Conservation (phyloP, 2,329 filamentous ascomycete species). For the Phyllosticta citribraziliensis region DNA sequence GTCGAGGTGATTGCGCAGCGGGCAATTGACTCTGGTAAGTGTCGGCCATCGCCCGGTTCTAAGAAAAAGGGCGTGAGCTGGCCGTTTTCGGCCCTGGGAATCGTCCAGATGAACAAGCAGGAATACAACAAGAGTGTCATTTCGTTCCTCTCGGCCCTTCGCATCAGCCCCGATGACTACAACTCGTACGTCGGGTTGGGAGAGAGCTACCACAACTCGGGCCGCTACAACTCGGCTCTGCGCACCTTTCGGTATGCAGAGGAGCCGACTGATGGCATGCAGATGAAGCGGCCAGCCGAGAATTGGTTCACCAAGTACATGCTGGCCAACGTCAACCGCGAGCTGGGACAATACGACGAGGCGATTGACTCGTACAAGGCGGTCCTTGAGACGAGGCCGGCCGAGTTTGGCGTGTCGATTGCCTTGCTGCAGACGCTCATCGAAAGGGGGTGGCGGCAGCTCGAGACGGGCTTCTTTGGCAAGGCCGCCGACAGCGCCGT, state of each 20-base stretch:
- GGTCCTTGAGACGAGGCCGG: conserved; percentile 57
- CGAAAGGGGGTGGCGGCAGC: conserved; percentile 65
- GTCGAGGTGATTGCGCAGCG: conserved; percentile 87
- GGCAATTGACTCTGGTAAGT: conserved; percentile 89
- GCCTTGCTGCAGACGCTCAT: conserved; percentile 81
- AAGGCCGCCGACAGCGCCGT: conserved; percentile 63
- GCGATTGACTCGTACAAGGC: conserved; percentile 67
- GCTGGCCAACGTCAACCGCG: conserved; percentile 87
- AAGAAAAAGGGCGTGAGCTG: conserved; percentile 90
- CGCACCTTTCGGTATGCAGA: conserved; percentile 84
- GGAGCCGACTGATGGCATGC: conserved; percentile 54
- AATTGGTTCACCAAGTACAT: conserved; percentile 96
- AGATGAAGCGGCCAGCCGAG: conserved; percentile 51
- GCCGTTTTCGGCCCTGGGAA: conserved; percentile 88
- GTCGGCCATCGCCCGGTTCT: conserved; percentile 80
- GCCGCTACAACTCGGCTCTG: conserved; percentile 84
- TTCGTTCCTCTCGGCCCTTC: conserved; percentile 80
- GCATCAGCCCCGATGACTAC: conserved; percentile 77
- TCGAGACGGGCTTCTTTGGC: conserved; percentile 80
- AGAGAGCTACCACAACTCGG: conserved; percentile 94
- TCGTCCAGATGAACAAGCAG: conserved; percentile 89
- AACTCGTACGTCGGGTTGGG: conserved; percentile 93
- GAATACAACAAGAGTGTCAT: conserved; percentile 82
- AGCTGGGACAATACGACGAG: conserved; percentile 81
- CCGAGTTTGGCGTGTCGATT: conserved; percentile 78